phyloP scores from a whole-genome alignment of 441 rosid species.

The Arabidopsis lyrata region DNA sequence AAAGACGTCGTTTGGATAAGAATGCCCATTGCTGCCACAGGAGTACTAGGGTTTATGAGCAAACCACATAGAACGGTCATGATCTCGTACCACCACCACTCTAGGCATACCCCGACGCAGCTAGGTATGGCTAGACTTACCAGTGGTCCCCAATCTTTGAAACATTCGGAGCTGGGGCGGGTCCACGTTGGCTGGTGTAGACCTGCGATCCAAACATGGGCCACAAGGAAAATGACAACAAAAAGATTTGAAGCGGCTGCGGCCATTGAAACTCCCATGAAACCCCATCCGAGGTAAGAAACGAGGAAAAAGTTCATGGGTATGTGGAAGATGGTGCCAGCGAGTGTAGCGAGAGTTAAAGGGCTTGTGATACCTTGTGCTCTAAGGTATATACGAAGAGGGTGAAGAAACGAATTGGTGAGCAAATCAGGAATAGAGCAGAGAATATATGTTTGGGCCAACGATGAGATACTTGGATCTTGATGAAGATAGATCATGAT shows the following conservation, averaged over 20 bases:
- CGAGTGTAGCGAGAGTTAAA: constrained; percentile 69
- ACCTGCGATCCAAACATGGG: constrained; percentile 52
- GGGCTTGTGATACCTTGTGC: constrained; percentile 93
- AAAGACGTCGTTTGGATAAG: constrained; percentile 79
- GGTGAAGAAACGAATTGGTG: constrained; percentile 80
- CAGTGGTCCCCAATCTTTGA: constrained; percentile 69
- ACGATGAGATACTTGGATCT: constrained; percentile 64
- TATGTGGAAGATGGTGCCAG: constrained; percentile 72
- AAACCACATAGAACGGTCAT: constrained; percentile 79
- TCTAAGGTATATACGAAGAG: constrained; percentile 97
- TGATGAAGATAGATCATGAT: constrained; percentile 70
- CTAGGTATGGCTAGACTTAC: constrained; percentile 67
- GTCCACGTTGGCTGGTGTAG: constrained; percentile 63
- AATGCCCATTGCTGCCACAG: constrained; percentile 78
- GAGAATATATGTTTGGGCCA: constrained; percentile 75
- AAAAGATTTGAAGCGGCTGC: constrained; percentile 69
- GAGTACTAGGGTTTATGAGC: constrained; percentile 57
- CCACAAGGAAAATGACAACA: constrained; percentile 58
- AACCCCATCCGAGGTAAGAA: constrained; percentile 61
- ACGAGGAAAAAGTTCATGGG: constrained; percentile 72
- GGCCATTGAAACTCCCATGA: constrained; percentile 77
- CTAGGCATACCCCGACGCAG: constrained; percentile 74
- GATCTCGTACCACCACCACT: constrained; percentile 93
- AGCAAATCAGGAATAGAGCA: constrained; percentile 88
- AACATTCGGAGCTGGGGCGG: constrained; percentile 58